phyloP scores from a whole-genome alignment of 257 asterid species.

The Solanum etuberosum region DNA sequence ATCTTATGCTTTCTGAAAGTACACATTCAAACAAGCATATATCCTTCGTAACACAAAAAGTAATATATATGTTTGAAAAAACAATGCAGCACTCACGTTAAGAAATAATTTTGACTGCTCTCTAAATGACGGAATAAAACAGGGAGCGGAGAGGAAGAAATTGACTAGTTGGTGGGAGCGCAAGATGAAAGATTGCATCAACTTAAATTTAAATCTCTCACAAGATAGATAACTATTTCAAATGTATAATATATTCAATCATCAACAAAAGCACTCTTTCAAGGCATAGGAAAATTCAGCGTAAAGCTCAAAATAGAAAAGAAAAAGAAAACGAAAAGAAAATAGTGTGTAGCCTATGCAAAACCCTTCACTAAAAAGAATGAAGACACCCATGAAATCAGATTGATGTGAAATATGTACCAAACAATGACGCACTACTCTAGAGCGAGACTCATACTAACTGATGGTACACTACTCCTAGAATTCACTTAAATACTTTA shows the following conservation, averaged over 20 bases:
- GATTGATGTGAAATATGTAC: background rate
- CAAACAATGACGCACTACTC: background rate
- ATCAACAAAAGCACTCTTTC: background rate
- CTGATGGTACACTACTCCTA: background rate
- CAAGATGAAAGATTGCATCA: background rate
- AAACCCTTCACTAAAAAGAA: background rate
- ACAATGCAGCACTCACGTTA: background rate
- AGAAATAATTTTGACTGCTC: background rate
- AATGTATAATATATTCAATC: background rate
- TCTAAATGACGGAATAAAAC: background rate
- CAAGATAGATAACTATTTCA: background rate
- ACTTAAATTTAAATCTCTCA: background rate
- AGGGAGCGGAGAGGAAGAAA: background rate
- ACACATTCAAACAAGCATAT: background rate
- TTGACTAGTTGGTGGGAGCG: background rate
- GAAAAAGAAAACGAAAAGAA: background rate
- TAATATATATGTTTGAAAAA: background rate
- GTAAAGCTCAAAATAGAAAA: background rate
- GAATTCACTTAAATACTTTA: background rate
- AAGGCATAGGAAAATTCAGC: background rate
- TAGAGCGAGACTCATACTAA: background rate
- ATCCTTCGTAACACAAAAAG: background rate
- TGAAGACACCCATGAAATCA: background rate
- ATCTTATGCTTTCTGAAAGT: background rate
- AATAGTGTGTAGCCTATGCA: background rate